Percentiles rank a stretch among this genome's conserved stretches.
phyloP scores from a whole-genome alignment of 108 stramenopile species.

The Halocafeteria seosinensis region DNA sequence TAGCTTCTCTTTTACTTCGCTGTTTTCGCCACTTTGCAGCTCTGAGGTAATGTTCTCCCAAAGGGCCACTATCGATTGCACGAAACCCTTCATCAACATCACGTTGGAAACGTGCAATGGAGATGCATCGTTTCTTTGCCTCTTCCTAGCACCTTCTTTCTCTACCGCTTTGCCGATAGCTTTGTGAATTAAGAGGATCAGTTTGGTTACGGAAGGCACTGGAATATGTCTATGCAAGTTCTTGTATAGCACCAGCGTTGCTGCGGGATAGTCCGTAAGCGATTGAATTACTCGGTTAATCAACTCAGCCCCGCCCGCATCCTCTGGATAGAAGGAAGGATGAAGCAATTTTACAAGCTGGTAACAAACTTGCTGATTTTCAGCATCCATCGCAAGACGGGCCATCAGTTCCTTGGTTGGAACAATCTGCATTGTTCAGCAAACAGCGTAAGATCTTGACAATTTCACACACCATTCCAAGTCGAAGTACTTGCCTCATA shows the following conservation, averaged over 20 bases:
- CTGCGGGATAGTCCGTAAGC: conserved; percentile 44
- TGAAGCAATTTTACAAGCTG: conserved; percentile 53
- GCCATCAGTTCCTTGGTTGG: conserved; percentile 58
- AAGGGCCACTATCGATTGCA: no score
- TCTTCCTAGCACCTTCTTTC: no score
- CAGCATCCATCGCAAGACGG: conserved; percentile 39
- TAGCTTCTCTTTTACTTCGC: no score
- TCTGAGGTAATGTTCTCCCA: no score
- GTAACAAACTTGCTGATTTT: conserved; percentile 27
- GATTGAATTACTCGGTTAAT: conserved; percentile 54
- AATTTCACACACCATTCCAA: no score
- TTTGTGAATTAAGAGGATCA: not conserved
- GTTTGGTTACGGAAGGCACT: no score
- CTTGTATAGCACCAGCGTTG: conserved; percentile 62
- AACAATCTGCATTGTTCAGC: conserved; percentile 84
- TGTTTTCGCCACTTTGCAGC: no score
- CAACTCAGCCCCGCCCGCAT: conserved; percentile 48
- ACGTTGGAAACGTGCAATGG: no score
- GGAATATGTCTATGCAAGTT: conserved; percentile 43
- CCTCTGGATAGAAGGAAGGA: conserved; percentile 72
- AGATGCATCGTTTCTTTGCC: no score
- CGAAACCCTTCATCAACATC: no score
- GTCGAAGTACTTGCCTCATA: no score
- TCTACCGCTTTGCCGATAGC: not conserved
- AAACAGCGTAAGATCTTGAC: no score